Percentiles rank a stretch among this genome's conserved stretches.
phyloP scores from a whole-genome alignment of 1,284 basidiomycete species.

The Amylostereum areolatum region DNA sequence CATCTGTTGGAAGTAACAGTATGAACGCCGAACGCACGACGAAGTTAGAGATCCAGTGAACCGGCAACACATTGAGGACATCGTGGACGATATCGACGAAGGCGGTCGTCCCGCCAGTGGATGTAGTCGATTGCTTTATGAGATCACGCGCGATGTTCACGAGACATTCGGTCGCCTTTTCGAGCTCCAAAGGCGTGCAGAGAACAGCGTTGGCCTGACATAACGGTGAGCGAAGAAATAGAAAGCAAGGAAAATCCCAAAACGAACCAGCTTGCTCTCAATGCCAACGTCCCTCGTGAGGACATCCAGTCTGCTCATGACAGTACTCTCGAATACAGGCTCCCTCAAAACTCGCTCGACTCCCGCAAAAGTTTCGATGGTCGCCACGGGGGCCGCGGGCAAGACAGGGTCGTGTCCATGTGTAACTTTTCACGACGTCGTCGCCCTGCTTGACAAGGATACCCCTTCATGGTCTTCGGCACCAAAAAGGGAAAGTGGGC shows the following conservation, averaged over 20 bases:
- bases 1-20: background rate
- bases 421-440: conserved; percentile 35
- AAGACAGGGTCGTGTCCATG: conserved; percentile 39
- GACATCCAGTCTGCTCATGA: background rate
- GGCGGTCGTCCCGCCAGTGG: conserved; percentile 21
- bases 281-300: conserved; percentile 8
- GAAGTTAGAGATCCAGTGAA: conserved; percentile 59
- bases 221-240: background rate
- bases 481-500: conserved; percentile 64
- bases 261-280: background rate
- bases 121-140: conserved; percentile 31
- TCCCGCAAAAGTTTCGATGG: conserved; percentile 24
- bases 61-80: conserved; percentile 62
- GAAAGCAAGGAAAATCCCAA: background rate
- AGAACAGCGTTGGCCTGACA: conserved; percentile 12
- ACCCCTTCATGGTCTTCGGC: conserved; percentile 38
- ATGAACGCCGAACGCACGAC: conserved; percentile 38
- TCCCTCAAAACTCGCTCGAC: conserved; percentile 31
- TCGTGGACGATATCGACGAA: conserved; percentile 68
- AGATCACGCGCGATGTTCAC: conserved; percentile 28
- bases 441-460: conserved; percentile 23
- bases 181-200: conserved; percentile 7
- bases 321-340: conserved; percentile 6
- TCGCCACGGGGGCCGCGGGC: conserved; percentile 19
- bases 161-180: conserved; percentile 31